These are phyloP conservation scores for Protea cynaroides DNA, from an alignment of 164 flowering plant species.

Conservation along the genomic window DNA sequence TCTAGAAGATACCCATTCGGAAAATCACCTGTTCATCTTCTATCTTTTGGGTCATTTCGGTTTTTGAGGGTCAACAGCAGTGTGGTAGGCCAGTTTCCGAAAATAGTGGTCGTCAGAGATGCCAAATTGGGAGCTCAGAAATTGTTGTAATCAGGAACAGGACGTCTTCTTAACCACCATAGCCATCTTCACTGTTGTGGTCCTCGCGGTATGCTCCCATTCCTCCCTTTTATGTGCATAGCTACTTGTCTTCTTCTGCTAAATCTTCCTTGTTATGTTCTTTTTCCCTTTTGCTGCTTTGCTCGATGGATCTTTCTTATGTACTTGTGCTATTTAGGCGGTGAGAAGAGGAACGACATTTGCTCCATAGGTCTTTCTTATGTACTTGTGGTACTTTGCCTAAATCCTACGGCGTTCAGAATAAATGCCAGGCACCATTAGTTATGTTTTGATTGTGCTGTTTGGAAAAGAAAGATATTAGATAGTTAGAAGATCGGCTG, in stretches of 20 bases:
- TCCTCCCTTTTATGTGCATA: not conserved
- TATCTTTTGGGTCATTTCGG: not conserved
- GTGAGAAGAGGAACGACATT: too few species aligned
- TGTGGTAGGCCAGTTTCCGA: not conserved
- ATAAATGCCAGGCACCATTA: not conserved
- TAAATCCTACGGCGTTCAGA: not conserved
- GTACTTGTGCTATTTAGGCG: too few species aligned
- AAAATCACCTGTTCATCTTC: not conserved
- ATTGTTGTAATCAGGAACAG: conserved; percentile 70
- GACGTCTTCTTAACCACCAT: conserved; percentile 43
- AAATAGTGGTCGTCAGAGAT: conserved; percentile 6
- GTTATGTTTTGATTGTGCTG: not conserved
- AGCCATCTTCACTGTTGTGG: conserved; percentile 59
- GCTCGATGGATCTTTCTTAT: not conserved
- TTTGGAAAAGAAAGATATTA: too few species aligned
- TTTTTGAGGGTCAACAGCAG: not conserved
- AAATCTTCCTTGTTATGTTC: not conserved
- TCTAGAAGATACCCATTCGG: not conserved
- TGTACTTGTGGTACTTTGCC: not conserved
- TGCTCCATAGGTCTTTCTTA: too few species aligned
- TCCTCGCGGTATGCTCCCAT: conserved; percentile 45
- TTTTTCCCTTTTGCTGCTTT: not conserved
- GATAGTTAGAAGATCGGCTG: not conserved
- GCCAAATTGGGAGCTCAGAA: conserved; percentile 68
- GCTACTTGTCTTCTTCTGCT: not conserved